Percentiles rank a stretch among this genome's conserved stretches.
phyloP scores from a whole-genome alignment of 441 rosid genomes.

The Croton laevigatus region DNA sequence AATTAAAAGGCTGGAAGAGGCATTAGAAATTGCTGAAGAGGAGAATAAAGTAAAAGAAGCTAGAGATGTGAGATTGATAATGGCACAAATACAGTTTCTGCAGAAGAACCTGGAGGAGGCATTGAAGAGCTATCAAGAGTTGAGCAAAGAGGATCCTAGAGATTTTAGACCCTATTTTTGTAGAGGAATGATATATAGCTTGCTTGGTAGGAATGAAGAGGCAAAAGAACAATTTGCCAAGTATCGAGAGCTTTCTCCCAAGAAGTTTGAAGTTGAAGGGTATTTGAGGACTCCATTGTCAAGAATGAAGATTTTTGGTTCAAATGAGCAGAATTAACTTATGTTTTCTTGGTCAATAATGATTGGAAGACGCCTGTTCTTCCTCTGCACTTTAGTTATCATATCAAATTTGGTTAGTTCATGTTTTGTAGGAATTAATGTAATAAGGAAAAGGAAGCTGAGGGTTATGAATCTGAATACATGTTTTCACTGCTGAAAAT shows the following conservation, averaged over 20 bases:
- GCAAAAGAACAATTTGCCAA: constrained; percentile 78
- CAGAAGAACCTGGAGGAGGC: constrained; percentile 87
- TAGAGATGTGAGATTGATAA: constrained; percentile 73
- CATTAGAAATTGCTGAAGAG: constrained; percentile 53
- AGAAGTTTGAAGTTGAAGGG: constrained; percentile 76
- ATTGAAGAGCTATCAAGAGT: constrained; percentile 61
- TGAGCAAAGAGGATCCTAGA: constrained; percentile 66
- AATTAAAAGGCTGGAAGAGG: constrained; percentile 62
- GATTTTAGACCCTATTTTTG: constrained; percentile 88
- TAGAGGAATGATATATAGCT: constrained; percentile 77
- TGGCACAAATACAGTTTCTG: constrained; percentile 82
- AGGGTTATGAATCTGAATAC: not conserved
- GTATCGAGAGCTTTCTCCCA: constrained; percentile 70
- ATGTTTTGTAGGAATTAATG: not conserved
- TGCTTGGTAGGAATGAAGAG: constrained; percentile 71
- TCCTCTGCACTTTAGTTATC: not conserved
- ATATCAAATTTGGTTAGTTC: not conserved
- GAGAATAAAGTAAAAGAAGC: constrained; percentile 65
- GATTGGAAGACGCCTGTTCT: constrained; percentile 8
- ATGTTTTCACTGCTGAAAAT: no score
- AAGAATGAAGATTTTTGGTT: constrained; percentile 68
- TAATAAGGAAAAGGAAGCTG: constrained; percentile 11
- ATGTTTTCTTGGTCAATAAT: constrained; percentile 7
- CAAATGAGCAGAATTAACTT: constrained; percentile 36
- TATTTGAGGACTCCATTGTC: constrained; percentile 70